Percentiles rank a stretch among this genome's conserved stretches.
These are phyloP conservation scores for Ganoderma lingzhi DNA, from an alignment of 1,284 basidiomycete species.

Conservation along the genomic window DNA sequence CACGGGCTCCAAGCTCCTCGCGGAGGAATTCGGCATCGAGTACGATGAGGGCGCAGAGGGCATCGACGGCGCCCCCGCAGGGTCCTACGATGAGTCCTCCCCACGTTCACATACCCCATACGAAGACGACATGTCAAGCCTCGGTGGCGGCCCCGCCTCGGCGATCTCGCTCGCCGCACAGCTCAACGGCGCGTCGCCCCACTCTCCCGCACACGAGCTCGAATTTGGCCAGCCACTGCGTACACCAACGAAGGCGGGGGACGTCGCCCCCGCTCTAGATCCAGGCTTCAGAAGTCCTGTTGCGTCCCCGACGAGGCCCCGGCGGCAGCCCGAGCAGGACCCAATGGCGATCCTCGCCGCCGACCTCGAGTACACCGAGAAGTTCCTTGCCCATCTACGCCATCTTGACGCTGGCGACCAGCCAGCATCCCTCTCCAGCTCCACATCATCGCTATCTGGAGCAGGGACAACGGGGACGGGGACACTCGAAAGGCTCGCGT, in stretches of 20 bases:
- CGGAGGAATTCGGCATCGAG: constrained; percentile 87
- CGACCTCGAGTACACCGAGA: constrained; percentile 79
- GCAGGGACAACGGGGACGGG: constrained; percentile 47
- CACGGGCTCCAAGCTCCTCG: constrained; percentile 74
- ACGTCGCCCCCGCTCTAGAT: constrained; percentile 48
- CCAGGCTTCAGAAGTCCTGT: constrained; percentile 53
- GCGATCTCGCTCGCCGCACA: constrained; percentile 30
- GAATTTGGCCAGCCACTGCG: constrained; percentile 16
- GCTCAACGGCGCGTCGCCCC: constrained; percentile 29
- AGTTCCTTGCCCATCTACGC: constrained; percentile 75
- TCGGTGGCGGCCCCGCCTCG: constrained; percentile 30
- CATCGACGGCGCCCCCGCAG: constrained; percentile 59
- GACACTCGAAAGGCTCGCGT: constrained; percentile 71
- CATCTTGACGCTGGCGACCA: constrained; percentile 66
- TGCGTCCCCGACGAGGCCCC: constrained; percentile 39
- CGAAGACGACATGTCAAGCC: constrained; percentile 30
- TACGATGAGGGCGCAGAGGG: constrained; percentile 87
- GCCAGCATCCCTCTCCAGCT: constrained; percentile 29
- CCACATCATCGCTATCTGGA: neutral
- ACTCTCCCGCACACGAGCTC: constrained; percentile 21
- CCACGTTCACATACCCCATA: constrained; percentile 14
- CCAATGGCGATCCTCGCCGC: constrained; percentile 75
- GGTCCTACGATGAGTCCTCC: constrained; percentile 20
- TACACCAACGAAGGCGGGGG: constrained; percentile 28
- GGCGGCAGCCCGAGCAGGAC: constrained; percentile 59